Evolutionary conservation across 2,329 filamentous ascomycete species (phyloP).

Genomic region (Pseudogymnoascus sp.): DNA sequence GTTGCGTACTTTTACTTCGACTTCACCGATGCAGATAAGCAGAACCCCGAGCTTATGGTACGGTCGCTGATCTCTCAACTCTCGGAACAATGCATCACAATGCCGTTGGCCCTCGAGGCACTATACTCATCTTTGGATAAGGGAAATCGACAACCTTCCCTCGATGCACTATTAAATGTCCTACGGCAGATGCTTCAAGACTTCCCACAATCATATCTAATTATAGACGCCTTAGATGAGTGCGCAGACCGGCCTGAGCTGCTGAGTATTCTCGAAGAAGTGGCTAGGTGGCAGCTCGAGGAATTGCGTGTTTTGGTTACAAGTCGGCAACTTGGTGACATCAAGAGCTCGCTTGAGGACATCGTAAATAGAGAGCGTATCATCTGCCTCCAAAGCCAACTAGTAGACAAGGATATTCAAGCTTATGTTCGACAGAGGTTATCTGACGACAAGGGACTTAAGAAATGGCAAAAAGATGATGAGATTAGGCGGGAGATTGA

Average conservation of each 20-base stretch:
- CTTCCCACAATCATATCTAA: constrained; percentile 21
- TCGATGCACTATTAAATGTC: constrained; percentile 19
- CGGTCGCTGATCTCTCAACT: constrained; percentile 32
- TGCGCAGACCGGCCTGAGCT: constrained; percentile 16
- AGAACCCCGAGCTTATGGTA: constrained; percentile 28
- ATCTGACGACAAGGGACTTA: constrained; percentile 16
- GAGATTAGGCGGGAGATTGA: constrained; percentile 23
- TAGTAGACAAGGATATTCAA: constrained; percentile 24
- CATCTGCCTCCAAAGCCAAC: constrained; percentile 21
- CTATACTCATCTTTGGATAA: constrained; percentile 24
- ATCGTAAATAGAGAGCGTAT: constrained; percentile 11
- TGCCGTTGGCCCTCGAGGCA: constrained; percentile 20
- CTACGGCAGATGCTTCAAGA: constrained; percentile 24
- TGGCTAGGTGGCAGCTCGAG: background rate
- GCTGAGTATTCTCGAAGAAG: background rate
- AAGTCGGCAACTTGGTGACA: constrained; percentile 25
- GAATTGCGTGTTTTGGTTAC: constrained; percentile 13
- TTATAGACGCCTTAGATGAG: constrained; percentile 29
- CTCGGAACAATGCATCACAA: constrained; percentile 17
- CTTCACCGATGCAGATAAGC: constrained; percentile 33
- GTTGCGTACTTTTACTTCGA: constrained; percentile 31
- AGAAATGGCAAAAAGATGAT: constrained; percentile 21
- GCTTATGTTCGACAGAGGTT: constrained; percentile 22
- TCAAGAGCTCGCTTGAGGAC: constrained; percentile 16
- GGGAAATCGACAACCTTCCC: constrained; percentile 21